Evolutionary conservation across 148 eudicot species (phyloP).

Genomic region (Diospyros kaki): DNA sequence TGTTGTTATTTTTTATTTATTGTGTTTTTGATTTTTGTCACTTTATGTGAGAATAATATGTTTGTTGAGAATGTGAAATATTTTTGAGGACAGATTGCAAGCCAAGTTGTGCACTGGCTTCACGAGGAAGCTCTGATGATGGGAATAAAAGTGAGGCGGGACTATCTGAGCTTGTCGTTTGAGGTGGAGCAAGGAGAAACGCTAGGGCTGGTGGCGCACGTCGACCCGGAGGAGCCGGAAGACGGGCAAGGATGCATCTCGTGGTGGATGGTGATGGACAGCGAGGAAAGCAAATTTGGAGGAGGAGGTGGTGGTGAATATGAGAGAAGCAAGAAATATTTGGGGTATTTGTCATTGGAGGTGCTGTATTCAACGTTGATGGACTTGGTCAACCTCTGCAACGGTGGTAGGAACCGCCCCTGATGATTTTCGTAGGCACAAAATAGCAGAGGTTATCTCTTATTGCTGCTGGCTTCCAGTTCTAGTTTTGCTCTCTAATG

Average conservation of each 20-base stretch:
- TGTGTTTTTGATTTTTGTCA: too few relatives aligned
- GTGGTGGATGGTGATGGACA: slow-evolving; percentile 81
- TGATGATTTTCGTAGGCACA: slow-evolving; percentile 13
- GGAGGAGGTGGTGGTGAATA: slow-evolving; percentile 34
- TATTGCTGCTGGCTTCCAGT: too few relatives aligned
- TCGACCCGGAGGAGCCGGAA: slow-evolving; percentile 83
- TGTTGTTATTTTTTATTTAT: not conserved
- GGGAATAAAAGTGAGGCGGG: slow-evolving; percentile 72
- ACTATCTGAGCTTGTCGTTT: slow-evolving; percentile 67
- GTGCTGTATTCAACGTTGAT: slow-evolving; percentile 66
- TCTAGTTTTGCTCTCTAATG: too few relatives aligned
- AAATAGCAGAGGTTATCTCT: too few relatives aligned
- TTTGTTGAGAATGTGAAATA: not conserved
- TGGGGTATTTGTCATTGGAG: slow-evolving; percentile 69
- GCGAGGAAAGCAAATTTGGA: slow-evolving; percentile 41
- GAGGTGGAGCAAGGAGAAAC: slow-evolving; percentile 85
- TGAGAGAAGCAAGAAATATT: slow-evolving; percentile 39
- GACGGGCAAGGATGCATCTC: slow-evolving; percentile 75
- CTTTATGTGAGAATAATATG: too few relatives aligned
- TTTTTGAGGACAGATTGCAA: slow-evolving; percentile 53
- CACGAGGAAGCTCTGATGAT: slow-evolving; percentile 77
- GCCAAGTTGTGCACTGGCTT: slow-evolving; percentile 84
- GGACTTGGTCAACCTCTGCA: slow-evolving; percentile 72
- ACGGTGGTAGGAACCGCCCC: slow-evolving; percentile 35
- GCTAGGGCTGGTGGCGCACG: slow-evolving; percentile 69